Base-by-base conservation (phyloP, 1,139 yeast species). In the Candida sp. region DNA sequence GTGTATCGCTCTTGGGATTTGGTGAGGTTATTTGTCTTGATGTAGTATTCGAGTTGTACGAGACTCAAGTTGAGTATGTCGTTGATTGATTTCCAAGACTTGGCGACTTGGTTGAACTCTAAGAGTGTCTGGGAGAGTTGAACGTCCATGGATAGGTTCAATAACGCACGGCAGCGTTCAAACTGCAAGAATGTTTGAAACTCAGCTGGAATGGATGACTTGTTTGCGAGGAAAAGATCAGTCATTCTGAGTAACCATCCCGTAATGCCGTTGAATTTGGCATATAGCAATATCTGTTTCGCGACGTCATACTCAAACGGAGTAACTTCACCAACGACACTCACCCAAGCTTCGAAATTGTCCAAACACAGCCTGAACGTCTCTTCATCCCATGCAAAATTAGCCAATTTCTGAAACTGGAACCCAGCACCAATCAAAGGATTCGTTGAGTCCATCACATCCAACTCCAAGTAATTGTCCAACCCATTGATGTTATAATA, bases 221-320 rank as follows among this genome's bases (percentile, higher is more conserved):
- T 40, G 49, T 44, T 45, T 49, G 54, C 4, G 23, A 38, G 43
- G 43, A 54, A 47, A 2, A 48, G 37, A 23, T 54, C 52, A n/a
- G 68, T 56, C 3, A 77, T 49, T 3, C 56, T 49, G 8, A 67
- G 54, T 3, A 67, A 45, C 6, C 65, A 50, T 23, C 71, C 73
- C 46, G 71, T 63, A 40, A 73, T 65, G 12, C 71, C 69, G 55
- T 73, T 72, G 48, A 69, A 75, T 44, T 63, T 66, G 53, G 81
- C 63, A 57, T 72, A 80, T 4, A 59, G 59, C 3, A 77, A 54
- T 11, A 79, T 50, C 9, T 58, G 57, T 33, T 59, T 61, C 5
- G 77, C 48, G 40, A 80, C 72, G 3, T 64, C 64, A 5, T 54
- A 34, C 53, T 80, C 83, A 53, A 51, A 50, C 8, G 25, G 25